Conservation (phyloP, 2,329 filamentous ascomycete genomes). For the Sordariomycetes sp. region DNA sequence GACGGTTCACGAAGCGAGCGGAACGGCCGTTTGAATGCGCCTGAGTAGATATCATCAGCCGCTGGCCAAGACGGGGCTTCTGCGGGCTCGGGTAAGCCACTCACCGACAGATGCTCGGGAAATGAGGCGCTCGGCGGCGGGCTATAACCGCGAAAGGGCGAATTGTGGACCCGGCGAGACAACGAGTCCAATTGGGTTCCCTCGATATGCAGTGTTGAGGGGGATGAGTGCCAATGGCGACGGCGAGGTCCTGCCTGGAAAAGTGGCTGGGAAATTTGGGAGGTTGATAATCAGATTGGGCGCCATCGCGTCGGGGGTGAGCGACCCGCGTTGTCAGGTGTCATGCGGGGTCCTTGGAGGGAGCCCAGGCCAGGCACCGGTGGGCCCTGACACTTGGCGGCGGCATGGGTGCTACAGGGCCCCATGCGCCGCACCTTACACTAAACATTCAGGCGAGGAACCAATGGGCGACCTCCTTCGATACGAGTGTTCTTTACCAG, state of each 20-base stretch:
- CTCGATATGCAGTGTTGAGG: slow-evolving; percentile 1
- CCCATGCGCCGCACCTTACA: not conserved
- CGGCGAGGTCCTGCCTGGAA: not conserved
- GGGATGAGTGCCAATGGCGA: not conserved
- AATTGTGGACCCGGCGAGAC: not conserved
- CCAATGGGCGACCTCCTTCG: no score
- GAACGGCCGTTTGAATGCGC: not conserved
- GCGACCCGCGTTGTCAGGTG: not conserved
- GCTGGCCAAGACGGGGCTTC: not conserved
- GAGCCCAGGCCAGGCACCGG: not conserved
- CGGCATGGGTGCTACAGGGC: not conserved
- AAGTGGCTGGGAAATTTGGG: slow-evolving; percentile 2
- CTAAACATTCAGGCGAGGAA: no score
- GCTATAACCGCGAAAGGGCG: not conserved
- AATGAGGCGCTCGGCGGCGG: not conserved
- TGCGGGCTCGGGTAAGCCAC: not conserved
- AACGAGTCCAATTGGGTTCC: not conserved
- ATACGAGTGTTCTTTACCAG: no score
- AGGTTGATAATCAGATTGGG: slow-evolving; percentile 3
- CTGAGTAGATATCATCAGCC: not conserved
- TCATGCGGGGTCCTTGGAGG: not conserved
- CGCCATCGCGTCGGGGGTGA: slow-evolving; percentile 2
- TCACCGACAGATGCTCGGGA: not conserved
- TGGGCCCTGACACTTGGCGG: not conserved
- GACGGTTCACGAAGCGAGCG: slow-evolving; percentile 2